phyloP scores from a whole-genome alignment of 164 flowering plant species.

The Buxus sempervirens region DNA sequence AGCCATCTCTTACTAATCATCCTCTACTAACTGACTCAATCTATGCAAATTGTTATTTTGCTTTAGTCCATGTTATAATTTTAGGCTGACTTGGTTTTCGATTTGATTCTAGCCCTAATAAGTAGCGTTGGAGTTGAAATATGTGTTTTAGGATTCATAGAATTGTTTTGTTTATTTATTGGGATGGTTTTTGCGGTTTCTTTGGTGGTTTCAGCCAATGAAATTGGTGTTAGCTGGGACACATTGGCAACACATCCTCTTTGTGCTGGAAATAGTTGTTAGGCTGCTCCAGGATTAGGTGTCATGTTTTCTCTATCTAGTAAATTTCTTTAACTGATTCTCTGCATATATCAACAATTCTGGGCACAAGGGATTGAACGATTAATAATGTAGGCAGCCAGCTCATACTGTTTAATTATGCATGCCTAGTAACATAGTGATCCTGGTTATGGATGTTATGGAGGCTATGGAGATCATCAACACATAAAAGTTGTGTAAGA shows the following conservation, averaged over 20 bases:
- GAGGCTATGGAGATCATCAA: too few species aligned
- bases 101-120: background rate
- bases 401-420: too few species aligned
- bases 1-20: too few species aligned
- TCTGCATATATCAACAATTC: too few species aligned
- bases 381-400: too few species aligned
- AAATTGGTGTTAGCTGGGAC: slow-evolving; percentile 70
- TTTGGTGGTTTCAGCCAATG: slow-evolving; percentile 21
- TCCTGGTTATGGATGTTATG: too few species aligned
- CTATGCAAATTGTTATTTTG: background rate
- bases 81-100: background rate
- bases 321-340: too few species aligned
- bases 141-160: background rate
- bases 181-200: background rate
- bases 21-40: too few species aligned
- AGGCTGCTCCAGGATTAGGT: slow-evolving; percentile 47
- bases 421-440: too few species aligned
- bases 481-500: too few species aligned
- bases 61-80: background rate
- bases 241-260: slow-evolving; percentile 50
- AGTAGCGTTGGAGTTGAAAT: background rate
- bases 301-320: too few species aligned
- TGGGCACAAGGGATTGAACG: too few species aligned
- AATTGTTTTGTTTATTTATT: background rate
- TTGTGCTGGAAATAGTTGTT: slow-evolving; percentile 41